A percentile compares a stretch with the other conserved stretches of the same genome.
These are phyloP conservation scores for Leccinum pachyderme DNA, from an alignment of 1,284 basidiomycete genomes.

Conservation along the genomic window DNA sequence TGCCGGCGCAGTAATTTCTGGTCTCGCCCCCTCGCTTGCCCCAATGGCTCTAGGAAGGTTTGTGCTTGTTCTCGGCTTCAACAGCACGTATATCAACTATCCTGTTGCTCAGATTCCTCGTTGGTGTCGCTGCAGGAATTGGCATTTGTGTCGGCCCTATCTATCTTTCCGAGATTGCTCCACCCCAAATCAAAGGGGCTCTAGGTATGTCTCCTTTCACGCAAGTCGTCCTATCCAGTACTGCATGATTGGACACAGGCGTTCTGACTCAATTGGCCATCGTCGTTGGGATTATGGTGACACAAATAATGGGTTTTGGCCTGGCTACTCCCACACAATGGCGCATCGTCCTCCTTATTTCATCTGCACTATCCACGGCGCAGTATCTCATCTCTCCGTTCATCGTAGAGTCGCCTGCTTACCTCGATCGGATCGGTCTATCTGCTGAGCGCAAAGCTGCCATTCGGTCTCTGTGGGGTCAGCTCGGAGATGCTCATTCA, in stretches of 20 bases:
- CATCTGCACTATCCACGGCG: conserved; percentile 53
- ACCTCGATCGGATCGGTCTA: conserved; percentile 53
- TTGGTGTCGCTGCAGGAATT: conserved; percentile 80
- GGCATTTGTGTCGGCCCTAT: conserved; percentile 86
- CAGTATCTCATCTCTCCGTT: conserved; percentile 57
- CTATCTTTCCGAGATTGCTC: conserved; percentile 81
- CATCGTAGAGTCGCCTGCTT: conserved; percentile 68
- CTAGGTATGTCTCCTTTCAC: conserved; percentile 44
- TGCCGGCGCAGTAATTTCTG: conserved; percentile 65
- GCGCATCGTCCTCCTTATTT: conserved; percentile 73
- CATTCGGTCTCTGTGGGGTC: conserved; percentile 53
- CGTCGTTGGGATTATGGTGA: conserved; percentile 79
- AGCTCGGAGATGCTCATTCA: conserved; percentile 8
- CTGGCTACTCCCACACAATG: conserved; percentile 66
- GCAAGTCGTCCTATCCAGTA: not conserved
- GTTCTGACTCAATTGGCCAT: conserved; percentile 88
- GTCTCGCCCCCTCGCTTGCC: conserved; percentile 55
- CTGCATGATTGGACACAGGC: conserved; percentile 43
- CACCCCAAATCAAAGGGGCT: conserved; percentile 68
- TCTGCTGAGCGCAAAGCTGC: conserved; percentile 48
- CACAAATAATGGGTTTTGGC: conserved; percentile 65
- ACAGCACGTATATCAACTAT: not conserved
- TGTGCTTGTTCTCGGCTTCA: conserved; percentile 4
- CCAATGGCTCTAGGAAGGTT: conserved; percentile 70
- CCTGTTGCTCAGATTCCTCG: conserved; percentile 54